These are phyloP conservation scores for Podila minutissima DNA, from an alignment of 192 early-diverging fungal species.

Conservation along the genomic window DNA sequence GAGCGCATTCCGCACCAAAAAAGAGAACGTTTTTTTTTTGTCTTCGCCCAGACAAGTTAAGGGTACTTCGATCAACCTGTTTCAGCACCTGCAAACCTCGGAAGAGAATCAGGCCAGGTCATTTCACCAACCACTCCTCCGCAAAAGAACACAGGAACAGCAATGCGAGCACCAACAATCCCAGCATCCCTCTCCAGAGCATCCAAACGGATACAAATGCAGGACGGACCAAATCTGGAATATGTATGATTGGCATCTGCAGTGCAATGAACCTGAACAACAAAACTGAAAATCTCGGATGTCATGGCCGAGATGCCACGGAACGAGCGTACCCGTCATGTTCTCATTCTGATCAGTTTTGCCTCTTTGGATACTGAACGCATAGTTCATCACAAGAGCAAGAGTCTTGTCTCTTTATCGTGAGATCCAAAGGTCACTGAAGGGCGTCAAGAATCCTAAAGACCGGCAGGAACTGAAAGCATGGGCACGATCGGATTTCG, in stretches of 20 bases:
- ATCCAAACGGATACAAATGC: slow-evolving; percentile 14
- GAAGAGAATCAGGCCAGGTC: too few relatives aligned
- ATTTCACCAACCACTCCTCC: too few relatives aligned
- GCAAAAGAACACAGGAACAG: neutral
- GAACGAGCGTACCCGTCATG: too few relatives aligned
- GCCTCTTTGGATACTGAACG: neutral
- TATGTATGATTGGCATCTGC: slow-evolving; percentile 10
- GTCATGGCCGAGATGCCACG: too few relatives aligned
- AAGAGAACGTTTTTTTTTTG: too few relatives aligned
- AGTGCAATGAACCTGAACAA: neutral
- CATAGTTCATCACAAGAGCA: slow-evolving; percentile 47
- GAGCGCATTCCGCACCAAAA: too few relatives aligned
- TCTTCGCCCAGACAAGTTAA: too few relatives aligned
- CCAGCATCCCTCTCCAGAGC: slow-evolving; percentile 37
- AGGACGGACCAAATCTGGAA: slow-evolving; percentile 48
- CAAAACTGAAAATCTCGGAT: too few relatives aligned
- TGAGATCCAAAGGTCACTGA: slow-evolving; percentile 40
- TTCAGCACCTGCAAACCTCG: too few relatives aligned
- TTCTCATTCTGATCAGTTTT: too few relatives aligned
- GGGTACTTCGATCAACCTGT: too few relatives aligned
- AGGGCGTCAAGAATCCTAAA: slow-evolving; percentile 28
- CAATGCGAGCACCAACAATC: slow-evolving; percentile 18
- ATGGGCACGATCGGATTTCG: slow-evolving; percentile 49
- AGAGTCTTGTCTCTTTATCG: slow-evolving; percentile 40
- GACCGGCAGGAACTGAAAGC: slow-evolving; percentile 39